phyloP scores from a whole-genome alignment of 371 early-diverging fungal genomes.

The Capniomyces stellatus region DNA sequence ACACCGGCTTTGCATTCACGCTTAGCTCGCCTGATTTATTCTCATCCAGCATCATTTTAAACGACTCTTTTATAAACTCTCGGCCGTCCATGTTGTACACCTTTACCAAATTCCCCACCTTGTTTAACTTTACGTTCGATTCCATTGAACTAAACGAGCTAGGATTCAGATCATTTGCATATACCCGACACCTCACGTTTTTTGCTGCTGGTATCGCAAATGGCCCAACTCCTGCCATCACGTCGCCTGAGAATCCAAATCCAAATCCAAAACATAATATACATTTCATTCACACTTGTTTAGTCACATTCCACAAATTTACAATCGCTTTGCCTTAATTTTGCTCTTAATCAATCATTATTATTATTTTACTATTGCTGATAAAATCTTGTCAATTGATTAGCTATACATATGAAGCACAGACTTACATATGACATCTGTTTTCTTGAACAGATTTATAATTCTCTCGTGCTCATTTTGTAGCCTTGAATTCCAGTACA shows the following conservation, averaged over 20 bases:
- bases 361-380: no score
- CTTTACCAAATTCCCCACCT: slow-evolving; percentile 41
- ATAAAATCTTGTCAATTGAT: no score
- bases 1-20: slow-evolving; percentile 2
- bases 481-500: slow-evolving; percentile 98
- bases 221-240: slow-evolving; percentile 97
- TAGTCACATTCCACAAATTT: no score
- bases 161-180: slow-evolving; percentile 98
- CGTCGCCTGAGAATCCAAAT: no score
- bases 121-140: slow-evolving; percentile 67
- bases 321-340: no score
- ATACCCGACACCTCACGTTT: slow-evolving; percentile 54
- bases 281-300: no score
- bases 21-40: background rate
- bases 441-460: slow-evolving; percentile 48
- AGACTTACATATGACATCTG: slow-evolving; percentile 64
- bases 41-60: background rate
- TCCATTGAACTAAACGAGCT: slow-evolving; percentile 58
- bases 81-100: slow-evolving; percentile 85
- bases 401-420: no score
- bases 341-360: no score
- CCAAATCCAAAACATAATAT: no score
- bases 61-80: slow-evolving; percentile 67
- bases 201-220: slow-evolving; percentile 94
- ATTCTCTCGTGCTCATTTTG: slow-evolving; percentile 92